Base-by-base conservation (phyloP, 305 asterid species). In the Fraxinus albicans region DNA sequence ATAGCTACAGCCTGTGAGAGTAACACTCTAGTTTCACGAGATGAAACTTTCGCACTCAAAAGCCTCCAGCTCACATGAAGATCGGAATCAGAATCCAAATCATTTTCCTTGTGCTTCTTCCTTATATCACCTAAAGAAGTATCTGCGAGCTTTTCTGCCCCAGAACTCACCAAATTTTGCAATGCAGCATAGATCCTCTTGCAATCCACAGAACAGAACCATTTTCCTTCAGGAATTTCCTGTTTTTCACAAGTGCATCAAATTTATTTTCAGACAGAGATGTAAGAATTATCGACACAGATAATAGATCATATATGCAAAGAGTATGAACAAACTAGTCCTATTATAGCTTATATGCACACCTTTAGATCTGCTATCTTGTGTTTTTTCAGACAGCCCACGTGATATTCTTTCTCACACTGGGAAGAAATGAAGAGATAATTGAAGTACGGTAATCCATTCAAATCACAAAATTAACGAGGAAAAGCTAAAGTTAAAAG, bases 371-470 rank as follows among this genome's bases (percentile, higher is more conserved):
- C 94, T 73, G 91, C 92, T 79, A 89, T 86, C 91, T 87, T 88
- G 82, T 73, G 67, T 82, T 88, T 84, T 78, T 90, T 91, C 86
- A 91, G 83, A 89, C 94, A 91, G 86, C 94, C 94, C 69, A 91
- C 90, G 73, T 91, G 94, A 88, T 90, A 89, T 76, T 90, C 94
- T 85, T 85, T 91, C 89, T 91, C 94, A 75, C 94, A 91, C 94
- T 91, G 83, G 67, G 79, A 42, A 74, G n/a, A 10, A 34, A 76
- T 76, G 19, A 40, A 47, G n/a, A 36, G 70, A 75, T 19, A 65
- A 17, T 83, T 70, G 73, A 44, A 76, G 44, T 42, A 50, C 40
- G 55, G 44, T 21, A 84, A 73, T 47, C 35, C 55, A 63, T 47
- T 42, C 53, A 69, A 47, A 35, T n/a, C 40, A 76, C 76, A 79